A percentile compares a stretch with the other conserved stretches of the same genome.
phyloP scores from a whole-genome alignment of 352 stramenopile genomes.

The Pythium pyrilobum region DNA sequence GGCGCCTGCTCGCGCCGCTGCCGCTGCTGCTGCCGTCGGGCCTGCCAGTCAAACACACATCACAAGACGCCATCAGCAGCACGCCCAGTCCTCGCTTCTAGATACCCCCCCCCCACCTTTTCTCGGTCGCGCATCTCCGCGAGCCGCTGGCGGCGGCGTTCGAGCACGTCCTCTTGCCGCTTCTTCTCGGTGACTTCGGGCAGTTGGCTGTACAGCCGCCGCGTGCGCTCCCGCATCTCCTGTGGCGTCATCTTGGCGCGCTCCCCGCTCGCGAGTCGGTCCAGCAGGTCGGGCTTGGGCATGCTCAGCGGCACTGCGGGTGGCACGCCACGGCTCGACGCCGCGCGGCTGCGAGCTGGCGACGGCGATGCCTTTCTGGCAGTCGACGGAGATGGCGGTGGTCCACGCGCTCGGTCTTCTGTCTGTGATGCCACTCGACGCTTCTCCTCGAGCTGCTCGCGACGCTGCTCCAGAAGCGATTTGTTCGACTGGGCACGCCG shows the following conservation, averaged over 20 bases:
- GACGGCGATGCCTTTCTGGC: neutral
- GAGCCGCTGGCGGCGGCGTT: constrained; percentile 53
- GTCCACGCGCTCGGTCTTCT: neutral
- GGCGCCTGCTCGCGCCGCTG: constrained; percentile 30
- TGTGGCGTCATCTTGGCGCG: constrained; percentile 48
- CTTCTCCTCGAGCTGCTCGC: constrained; percentile 19
- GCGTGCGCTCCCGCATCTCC: constrained; percentile 68
- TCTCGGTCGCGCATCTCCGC: constrained; percentile 64
- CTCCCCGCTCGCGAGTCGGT: constrained; percentile 41
- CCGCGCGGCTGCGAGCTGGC: neutral
- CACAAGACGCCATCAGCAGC: neutral
- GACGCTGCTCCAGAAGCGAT: constrained; percentile 23
- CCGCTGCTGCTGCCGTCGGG: constrained; percentile 47
- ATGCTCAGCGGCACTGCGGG: constrained; percentile 1
- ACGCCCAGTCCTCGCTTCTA: neutral
- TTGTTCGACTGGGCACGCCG: constrained; percentile 22
- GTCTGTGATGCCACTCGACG: neutral
- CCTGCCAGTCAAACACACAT: constrained; percentile 16
- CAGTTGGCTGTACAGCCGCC: constrained; percentile 57
- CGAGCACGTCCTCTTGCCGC: constrained; percentile 66
- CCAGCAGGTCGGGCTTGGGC: constrained; percentile 26
- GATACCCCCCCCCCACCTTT: constrained; percentile 34
- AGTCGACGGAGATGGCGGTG: neutral
- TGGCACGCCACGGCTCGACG: neutral
- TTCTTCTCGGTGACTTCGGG: constrained; percentile 71